Conservation (phyloP, 257 asterid species). For the Phtheirospermum japonicum region DNA sequence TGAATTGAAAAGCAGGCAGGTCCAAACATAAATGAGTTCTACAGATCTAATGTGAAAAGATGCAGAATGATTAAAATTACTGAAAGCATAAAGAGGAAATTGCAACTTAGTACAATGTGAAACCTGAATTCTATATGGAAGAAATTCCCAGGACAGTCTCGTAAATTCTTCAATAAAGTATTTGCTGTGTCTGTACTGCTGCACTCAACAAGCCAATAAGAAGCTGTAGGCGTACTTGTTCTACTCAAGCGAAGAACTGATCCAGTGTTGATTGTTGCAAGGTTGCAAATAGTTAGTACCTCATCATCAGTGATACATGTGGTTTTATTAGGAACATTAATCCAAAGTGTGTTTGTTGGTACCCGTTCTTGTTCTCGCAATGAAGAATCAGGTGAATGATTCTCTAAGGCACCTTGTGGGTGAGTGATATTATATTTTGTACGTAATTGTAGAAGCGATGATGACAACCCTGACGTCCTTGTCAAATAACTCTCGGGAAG, state of each 20-base stretch:
- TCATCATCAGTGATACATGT: constrained; percentile 54
- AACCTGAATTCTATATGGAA: constrained; percentile 70
- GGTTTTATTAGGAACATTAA: constrained; percentile 43
- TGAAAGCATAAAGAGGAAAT: constrained; percentile 13
- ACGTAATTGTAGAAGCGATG: constrained; percentile 45
- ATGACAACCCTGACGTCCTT: constrained; percentile 49
- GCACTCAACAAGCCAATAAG: constrained; percentile 64
- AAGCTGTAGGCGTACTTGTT: constrained; percentile 40
- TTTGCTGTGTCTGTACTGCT: constrained; percentile 52
- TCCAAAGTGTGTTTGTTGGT: constrained; percentile 42
- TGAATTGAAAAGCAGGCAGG: constrained; percentile 1
- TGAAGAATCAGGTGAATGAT: constrained; percentile 34
- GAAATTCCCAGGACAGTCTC: constrained; percentile 55
- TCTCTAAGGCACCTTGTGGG: constrained; percentile 37
- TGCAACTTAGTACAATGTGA: constrained; percentile 17
- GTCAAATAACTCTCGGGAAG: constrained; percentile 46
- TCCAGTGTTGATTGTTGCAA: constrained; percentile 52
- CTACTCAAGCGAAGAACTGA: constrained; percentile 52
- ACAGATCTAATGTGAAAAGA: constrained; percentile 17
- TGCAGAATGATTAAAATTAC: constrained; percentile 15
- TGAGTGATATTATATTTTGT: constrained; percentile 46
- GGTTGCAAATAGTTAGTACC: constrained; percentile 51
- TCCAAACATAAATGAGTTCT: constrained; percentile 13
- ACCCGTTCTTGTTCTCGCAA: constrained; percentile 41
- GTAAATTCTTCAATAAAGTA: constrained; percentile 45